Evolutionary conservation across 2,329 filamentous ascomycete species (phyloP), one percentile per base, ranked within the genome.

Genomic region (Calonectria hawksworthii): DNA sequence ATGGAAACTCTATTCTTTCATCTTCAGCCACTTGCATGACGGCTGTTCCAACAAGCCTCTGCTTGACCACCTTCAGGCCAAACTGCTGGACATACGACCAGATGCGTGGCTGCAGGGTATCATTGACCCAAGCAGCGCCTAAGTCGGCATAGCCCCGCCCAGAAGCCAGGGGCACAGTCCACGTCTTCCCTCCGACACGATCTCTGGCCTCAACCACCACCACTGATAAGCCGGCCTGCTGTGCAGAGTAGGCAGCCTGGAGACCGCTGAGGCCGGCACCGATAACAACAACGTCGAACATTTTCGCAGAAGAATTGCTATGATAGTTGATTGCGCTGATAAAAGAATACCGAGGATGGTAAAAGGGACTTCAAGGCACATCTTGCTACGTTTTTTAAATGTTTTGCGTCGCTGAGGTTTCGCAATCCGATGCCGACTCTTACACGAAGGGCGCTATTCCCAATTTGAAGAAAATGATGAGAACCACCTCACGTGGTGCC

Each of bases 81-180:
- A 87, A 89, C 50, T 81, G 76, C 61, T 84, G 77, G 0, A 85
- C 85, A 10, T 90, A 80, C 0, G 80, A 83, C 75, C 82, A 87
- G 64, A 92, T 86, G 4, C 83, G 82, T 32, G 77, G 83, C 75
- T 92, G 90, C 66, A 87, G 90, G 1, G 83, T 87, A 68, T 92
- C 88, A 75, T 93, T 92, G 76, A 92, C 88, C 91, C 91, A 93
- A 0, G 89, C 90, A 0, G 90, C 91, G 3, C 91, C 91, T 0
- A 91, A 78, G 28, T 92, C 91, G 9, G 88, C 84, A 0, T 83
- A 74, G 0, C 86, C 87, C 3, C 80, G 81, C 34, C 79, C 85
- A 41, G 81, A 73, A 1, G 82, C 76, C 11, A 83, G 75, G 1
- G 82, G 80, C 4, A 82, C 73, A 4, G 85, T 88, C 82, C 84